These are phyloP conservation scores for Tolypocladium cylindrosporum DNA, from an alignment of 2,329 filamentous ascomycete species.

Conservation along the genomic window DNA sequence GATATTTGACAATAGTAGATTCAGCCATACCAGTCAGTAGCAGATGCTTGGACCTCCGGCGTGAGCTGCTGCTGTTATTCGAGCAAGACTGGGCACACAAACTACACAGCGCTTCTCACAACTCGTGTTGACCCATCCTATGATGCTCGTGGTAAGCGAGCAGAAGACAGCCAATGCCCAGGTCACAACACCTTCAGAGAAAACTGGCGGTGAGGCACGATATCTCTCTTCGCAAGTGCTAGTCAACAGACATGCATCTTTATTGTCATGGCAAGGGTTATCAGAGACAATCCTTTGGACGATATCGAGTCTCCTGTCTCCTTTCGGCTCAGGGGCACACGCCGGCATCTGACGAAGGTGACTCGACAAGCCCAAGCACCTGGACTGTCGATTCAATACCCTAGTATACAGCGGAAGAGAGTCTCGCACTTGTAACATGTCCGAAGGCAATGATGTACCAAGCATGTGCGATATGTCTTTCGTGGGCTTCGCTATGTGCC, in stretches of 20 bases:
- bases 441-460: too few relatives aligned
- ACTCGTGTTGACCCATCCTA: not conserved
- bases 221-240: too few relatives aligned
- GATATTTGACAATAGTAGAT: not conserved
- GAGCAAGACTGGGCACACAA: too few relatives aligned
- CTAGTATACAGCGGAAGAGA: too few relatives aligned
- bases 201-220: not conserved
- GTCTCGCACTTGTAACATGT: too few relatives aligned
- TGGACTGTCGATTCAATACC: too few relatives aligned
- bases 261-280: too few relatives aligned
- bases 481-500: too few relatives aligned
- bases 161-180: not conserved
- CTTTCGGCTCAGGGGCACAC: not conserved
- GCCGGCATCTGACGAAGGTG: not conserved
- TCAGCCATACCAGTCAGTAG: not conserved
- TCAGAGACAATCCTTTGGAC: too few relatives aligned
- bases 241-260: too few relatives aligned
- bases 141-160: not conserved
- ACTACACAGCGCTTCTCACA: not conserved
- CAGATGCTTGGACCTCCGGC: not conserved
- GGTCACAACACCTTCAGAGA: not conserved
- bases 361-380: not conserved
- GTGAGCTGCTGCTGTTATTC: not conserved
- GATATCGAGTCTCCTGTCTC: not conserved
- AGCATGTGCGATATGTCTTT: too few relatives aligned